Evolutionary conservation across 108 stramenopile species (phyloP), one percentile per base, ranked within the genome.

Genomic region (Fragilariopsis cylindrus): DNA sequence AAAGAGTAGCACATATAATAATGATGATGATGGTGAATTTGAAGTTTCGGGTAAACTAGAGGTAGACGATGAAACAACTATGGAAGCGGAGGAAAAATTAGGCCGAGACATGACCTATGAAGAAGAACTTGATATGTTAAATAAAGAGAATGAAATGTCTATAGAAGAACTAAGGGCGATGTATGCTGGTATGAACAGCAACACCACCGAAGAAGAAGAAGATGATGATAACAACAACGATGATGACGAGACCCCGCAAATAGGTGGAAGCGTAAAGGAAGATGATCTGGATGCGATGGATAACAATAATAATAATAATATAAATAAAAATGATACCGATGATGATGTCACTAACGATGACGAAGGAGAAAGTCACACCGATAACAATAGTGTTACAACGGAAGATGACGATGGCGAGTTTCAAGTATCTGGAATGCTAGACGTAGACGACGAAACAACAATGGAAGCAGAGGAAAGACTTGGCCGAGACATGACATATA

Each of bases 361-460:
- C 0, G 70, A 71, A 1, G 44, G 7, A 11, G 65, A 42, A 19
- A 45, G 47, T 5, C 12, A 67, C 0, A 2, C 5, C 40, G 65
- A 67, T 18, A 45, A 45, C 0, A 67, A 67, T 45, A 12, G 44
- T 9, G 63, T 0, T 5, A 64, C n/a, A 43, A 39, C 21, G 15
- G 21, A 47, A 67, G 78, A 77, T 30, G 66, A 66, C 48, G 82
- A 82, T 43, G 75, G 76, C 13, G 85, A 77, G 49, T 82, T 86
- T 21, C 73, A 82, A 43, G 52, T 70, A 18, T 72, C 81, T 48
- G 58, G 73, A 3, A 45, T n/a, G 15, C 73, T 70, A 16, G 76
- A 44, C 39, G 65, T 78, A 7, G 92, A 93, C 66, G 92, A 90
- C 65, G 92, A 89, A 74, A 89, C 88, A 39, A 93, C 92, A 0